A percentile compares a stretch with the other conserved stretches of the same genome.
These are phyloP conservation scores for Neonectria punicea DNA, from an alignment of 2,329 filamentous ascomycete species.

Conservation along the genomic window DNA sequence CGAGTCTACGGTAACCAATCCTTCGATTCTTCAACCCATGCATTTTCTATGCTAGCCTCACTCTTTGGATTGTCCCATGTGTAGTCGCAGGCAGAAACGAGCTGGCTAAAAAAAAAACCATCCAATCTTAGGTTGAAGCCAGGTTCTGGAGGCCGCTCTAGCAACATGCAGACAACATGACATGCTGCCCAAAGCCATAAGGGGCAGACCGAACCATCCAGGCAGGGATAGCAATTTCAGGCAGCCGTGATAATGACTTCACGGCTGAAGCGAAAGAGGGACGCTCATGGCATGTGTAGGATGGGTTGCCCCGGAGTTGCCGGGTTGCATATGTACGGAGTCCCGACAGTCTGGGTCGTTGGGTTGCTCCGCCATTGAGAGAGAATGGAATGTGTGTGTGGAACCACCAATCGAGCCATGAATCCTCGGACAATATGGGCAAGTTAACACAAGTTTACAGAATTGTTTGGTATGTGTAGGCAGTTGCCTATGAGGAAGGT, in stretches of 20 bases:
- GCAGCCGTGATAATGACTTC: background rate
- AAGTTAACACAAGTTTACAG: background rate
- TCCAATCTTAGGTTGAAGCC: background rate
- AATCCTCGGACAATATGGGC: background rate
- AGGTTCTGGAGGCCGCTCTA: background rate
- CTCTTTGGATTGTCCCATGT: background rate
- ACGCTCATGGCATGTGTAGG: background rate
- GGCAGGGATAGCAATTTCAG: background rate
- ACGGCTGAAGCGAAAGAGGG: background rate
- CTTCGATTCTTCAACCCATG: background rate
- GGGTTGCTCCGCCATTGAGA: slow-evolving; percentile 5
- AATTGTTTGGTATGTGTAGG: background rate
- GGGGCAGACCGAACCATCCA: background rate
- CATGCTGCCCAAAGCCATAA: background rate
- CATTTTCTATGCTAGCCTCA: background rate
- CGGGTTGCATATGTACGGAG: slow-evolving; percentile 7
- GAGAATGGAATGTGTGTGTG: background rate
- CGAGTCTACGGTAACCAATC: background rate
- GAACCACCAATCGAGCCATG: background rate
- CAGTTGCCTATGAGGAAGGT: background rate
- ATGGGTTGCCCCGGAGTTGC: background rate
- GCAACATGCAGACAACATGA: background rate
- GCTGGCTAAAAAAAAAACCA: background rate
- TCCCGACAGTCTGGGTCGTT: slow-evolving; percentile 17
- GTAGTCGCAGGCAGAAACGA: background rate